phyloP scores from a whole-genome alignment of 139 green algal genomes.

The Zygnema cylindricum region DNA sequence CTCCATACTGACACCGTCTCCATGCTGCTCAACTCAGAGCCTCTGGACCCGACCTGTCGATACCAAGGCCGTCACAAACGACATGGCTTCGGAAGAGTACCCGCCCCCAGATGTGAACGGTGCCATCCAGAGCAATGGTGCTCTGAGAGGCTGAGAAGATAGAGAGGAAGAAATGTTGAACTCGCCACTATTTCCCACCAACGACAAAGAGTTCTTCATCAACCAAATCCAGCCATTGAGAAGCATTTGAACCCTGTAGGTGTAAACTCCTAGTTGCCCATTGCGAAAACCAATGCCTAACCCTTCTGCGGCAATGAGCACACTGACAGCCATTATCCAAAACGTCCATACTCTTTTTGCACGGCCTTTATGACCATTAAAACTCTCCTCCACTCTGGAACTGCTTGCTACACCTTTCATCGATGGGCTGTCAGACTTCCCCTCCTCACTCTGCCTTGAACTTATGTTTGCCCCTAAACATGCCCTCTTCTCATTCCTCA shows the following conservation, averaged over 20 bases:
- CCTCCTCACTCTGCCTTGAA: no score
- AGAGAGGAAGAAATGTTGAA: neutral
- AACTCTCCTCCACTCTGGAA: no score
- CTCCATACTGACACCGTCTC: conserved; percentile 30
- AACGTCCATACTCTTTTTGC: neutral
- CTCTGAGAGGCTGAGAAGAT: neutral
- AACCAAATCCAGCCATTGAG: neutral
- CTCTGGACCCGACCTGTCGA: neutral
- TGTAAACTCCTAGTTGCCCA: neutral
- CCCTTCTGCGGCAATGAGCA: neutral
- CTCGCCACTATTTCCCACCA: neutral
- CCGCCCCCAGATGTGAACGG: conserved; percentile 54
- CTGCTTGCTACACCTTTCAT: no score
- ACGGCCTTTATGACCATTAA: no score
- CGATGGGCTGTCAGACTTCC: no score
- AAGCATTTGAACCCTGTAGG: neutral
- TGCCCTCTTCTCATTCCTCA: no score
- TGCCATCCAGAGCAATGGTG: conserved; percentile 50
- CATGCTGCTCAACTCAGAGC: conserved; percentile 45
- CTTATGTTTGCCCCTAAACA: no score
- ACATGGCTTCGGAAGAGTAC: conserved; percentile 57
- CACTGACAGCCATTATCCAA: neutral
- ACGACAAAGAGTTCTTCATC: neutral
- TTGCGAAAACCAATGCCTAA: neutral
- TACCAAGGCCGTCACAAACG: conserved; percentile 24